Percentiles rank a stretch among this genome's conserved stretches.
Conservation (phyloP, 495 filamentous ascomycete genomes). For the Elasticomyces elasticus region DNA sequence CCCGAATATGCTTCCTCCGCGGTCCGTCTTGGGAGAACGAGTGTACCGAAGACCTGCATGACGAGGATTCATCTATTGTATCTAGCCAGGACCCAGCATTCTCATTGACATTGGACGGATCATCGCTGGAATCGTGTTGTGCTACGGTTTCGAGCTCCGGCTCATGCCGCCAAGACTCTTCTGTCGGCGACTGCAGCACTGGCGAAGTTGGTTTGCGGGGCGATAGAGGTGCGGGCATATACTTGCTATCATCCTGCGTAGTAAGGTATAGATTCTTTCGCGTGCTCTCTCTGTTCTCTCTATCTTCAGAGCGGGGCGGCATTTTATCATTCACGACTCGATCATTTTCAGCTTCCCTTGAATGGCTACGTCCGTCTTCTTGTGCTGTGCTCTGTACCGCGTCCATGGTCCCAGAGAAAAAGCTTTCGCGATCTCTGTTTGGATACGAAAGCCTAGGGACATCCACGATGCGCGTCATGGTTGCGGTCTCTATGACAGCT, state of each 20-base stretch:
- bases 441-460: slow-evolving; percentile 26
- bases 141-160: background rate
- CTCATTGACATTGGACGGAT: background rate
- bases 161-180: slow-evolving; percentile 14
- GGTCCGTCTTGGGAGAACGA: slow-evolving; percentile 64
- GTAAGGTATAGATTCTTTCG: background rate
- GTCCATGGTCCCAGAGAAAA: slow-evolving; percentile 33
- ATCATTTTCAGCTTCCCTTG: background rate
- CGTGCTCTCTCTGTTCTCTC: background rate
- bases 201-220: slow-evolving; percentile 41
- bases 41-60: slow-evolving; percentile 62
- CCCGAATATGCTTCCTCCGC: slow-evolving; percentile 54
- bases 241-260: background rate
- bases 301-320: background rate
- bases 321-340: background rate
- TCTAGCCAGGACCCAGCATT: slow-evolving; percentile 79
- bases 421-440: slow-evolving; percentile 7
- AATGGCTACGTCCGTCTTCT: background rate
- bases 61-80: slow-evolving; percentile 92
- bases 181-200: slow-evolving; percentile 6
- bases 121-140: slow-evolving; percentile 23
- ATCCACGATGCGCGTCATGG: slow-evolving; percentile 36
- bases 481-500: slow-evolving; percentile 39
- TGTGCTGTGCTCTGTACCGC: slow-evolving; percentile 9
- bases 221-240: slow-evolving; percentile 57